These are phyloP conservation scores for Dendrobium nobile DNA, from an alignment of 106 monocot species.

Conservation along the genomic window DNA sequence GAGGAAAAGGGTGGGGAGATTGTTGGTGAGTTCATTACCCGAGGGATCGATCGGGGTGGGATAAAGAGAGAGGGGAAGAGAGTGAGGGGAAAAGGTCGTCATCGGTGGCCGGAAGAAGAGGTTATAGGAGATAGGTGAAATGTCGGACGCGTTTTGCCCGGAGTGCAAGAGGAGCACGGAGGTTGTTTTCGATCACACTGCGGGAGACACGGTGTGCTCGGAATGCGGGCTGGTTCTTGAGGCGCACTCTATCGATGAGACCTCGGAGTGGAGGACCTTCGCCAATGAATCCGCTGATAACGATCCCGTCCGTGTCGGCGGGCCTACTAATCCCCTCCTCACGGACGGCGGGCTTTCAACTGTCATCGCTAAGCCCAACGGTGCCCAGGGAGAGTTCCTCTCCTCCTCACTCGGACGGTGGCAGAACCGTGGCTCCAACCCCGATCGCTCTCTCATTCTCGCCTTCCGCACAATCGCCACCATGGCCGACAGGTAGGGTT, in stretches of 20 bases:
- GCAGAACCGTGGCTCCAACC: slow-evolving; percentile 16
- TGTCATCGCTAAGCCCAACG: slow-evolving; percentile 20
- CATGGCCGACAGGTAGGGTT: slow-evolving; percentile 21
- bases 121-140: background rate
- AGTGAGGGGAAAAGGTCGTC: background rate
- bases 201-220: slow-evolving; percentile 23
- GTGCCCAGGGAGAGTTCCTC: slow-evolving; percentile 15
- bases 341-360: slow-evolving; percentile 20
- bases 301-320: slow-evolving; percentile 26
- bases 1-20: background rate
- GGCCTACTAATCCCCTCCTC: slow-evolving; percentile 19
- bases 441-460: slow-evolving; percentile 17
- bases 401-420: slow-evolving; percentile 16
- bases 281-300: slow-evolving; percentile 24
- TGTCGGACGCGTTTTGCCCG: slow-evolving; percentile 20
- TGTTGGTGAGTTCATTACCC: background rate
- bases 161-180: slow-evolving; percentile 27
- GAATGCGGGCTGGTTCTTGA: slow-evolving; percentile 32
- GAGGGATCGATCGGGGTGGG: background rate
- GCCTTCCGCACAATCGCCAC: slow-evolving; percentile 26
- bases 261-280: slow-evolving; percentile 27
- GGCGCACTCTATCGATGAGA: slow-evolving; percentile 28
- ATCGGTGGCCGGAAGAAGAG: background rate
- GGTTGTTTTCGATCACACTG: slow-evolving; percentile 26
- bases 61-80: background rate